These are phyloP conservation scores for Uncinocarpus reesii DNA, from an alignment of 2,329 filamentous ascomycete species.

Conservation along the genomic window DNA sequence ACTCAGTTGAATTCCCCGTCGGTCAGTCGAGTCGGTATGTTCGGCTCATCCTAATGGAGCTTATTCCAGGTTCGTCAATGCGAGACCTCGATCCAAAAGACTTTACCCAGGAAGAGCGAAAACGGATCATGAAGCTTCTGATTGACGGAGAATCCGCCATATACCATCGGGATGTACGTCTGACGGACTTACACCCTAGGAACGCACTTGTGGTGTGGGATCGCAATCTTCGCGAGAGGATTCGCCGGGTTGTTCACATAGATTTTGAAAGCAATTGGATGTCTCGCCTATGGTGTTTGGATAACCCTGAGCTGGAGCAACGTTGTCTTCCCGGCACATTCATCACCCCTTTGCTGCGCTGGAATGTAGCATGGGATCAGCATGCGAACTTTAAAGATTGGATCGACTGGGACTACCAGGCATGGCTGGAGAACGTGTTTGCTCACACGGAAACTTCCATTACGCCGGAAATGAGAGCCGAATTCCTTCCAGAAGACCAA, in stretches of 20 bases:
- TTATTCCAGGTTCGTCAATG: conserved; percentile 12
- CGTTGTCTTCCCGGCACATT: conserved; percentile 5
- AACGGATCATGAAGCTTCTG: conserved; percentile 15
- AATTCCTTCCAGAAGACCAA: too few relatives aligned
- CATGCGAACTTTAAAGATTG: neutral
- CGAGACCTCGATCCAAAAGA: conserved; percentile 7
- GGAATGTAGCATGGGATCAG: neutral
- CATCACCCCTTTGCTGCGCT: conserved; percentile 12
- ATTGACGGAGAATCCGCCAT: conserved; percentile 14
- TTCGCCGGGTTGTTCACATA: neutral
- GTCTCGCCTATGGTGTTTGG: neutral
- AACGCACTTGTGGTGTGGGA: conserved; percentile 4
- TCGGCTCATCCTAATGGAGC: conserved; percentile 16
- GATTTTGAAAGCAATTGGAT: neutral
- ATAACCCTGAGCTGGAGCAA: neutral
- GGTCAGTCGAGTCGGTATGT: conserved; percentile 9
- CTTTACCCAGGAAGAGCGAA: conserved; percentile 11
- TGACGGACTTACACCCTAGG: conserved; percentile 15
- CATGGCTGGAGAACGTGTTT: conserved; percentile 6
- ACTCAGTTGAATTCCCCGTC: conserved; percentile 18
- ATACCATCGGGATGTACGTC: conserved; percentile 13
- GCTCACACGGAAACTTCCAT: neutral
- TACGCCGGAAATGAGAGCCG: neutral
- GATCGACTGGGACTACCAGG: conserved; percentile 13
- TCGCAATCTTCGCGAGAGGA: neutral